phyloP scores from a whole-genome alignment of 352 stramenopile genomes.

The Pythium monospermum region DNA sequence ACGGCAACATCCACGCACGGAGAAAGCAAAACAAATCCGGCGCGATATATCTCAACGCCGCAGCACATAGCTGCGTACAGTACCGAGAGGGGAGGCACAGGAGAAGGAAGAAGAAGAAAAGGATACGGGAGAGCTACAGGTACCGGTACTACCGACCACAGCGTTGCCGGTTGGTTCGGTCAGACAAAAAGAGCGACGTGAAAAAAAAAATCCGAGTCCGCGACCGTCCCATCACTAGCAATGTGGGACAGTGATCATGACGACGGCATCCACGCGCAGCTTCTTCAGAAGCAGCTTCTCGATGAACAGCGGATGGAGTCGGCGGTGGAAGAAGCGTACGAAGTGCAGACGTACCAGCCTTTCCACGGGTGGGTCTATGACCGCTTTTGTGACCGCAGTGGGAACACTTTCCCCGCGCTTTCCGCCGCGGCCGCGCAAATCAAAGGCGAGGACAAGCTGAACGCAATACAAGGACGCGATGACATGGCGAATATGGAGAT shows the following conservation, averaged over 20 bases:
- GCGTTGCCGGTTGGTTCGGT: no score
- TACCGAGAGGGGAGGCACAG: no score
- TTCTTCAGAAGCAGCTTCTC: conserved; percentile 10
- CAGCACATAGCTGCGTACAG: no score
- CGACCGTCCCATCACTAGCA: no score
- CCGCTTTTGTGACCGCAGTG: conserved; percentile 75
- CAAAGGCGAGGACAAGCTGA: conserved; percentile 41
- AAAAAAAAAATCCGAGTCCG: no score
- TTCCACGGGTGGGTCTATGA: conserved; percentile 79
- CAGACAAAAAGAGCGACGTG: no score
- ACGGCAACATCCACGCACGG: no score
- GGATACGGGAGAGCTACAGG: no score
- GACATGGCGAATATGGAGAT: conserved; percentile 40
- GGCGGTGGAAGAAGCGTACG: conserved; percentile 78
- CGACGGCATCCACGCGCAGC: conserved; percentile 16
- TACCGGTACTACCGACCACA: no score
- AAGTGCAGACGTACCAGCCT: conserved; percentile 79
- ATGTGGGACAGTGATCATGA: conserved; percentile 23
- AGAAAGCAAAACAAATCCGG: no score
- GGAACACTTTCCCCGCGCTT: conserved; percentile 61
- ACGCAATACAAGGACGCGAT: conserved; percentile 30
- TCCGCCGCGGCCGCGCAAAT: conserved; percentile 42
- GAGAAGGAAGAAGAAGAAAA: no score
- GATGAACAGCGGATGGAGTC: conserved; percentile 46
- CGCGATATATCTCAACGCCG: no score